Evolutionary conservation across 768 basidiomycete species (phyloP), one percentile per base, ranked within the genome.

Genomic region (Phaffia tasmanica): DNA sequence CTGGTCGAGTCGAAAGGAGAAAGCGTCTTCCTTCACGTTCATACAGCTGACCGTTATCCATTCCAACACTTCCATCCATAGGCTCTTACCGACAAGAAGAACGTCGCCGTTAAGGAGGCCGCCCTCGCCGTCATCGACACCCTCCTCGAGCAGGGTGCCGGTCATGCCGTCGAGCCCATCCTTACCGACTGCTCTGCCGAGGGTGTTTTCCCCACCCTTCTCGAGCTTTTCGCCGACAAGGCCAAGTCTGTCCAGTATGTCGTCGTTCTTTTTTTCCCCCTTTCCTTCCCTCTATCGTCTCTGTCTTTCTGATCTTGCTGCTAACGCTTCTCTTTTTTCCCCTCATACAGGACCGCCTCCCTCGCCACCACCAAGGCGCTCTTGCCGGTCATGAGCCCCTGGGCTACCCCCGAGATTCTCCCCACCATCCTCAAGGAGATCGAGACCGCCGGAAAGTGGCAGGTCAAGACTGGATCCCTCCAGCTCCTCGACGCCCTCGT

Each of bases 381-480:
- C 74, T 85, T 83, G 74, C 80, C 84, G 70, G 79, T 81, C 68
- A 87, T 88, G 84, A 92, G 86, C 81, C 85, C 89, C 19, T 97
- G 91, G 92, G 88, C 87, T 57, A 79, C 87, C 27, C 81, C 83
- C 69, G 47, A 65, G 72, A 76, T 92, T 74, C 87, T 97, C 73
- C 89, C 90, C 64, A 80, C 85, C 65, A 83, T 97, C 75, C 89
- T 97, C 74, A 83, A 87, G 77, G 84, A 94, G 79, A 87, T 97
- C 81, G 88, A 89, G 81, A 87, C 87, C 72, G 89, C 90, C 74
- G 91, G 93, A 74, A 95, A 95, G 78, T 95, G 92, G 91, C 93
- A 94, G 78, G 73, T 94, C 81, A 95, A 97, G 84, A 87, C 86
- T 11, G 92, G 93, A 56, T 83, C 86, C 35, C 82, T 97, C 69